Evolutionary conservation across 1,284 basidiomycete species (phyloP), one percentile per base, ranked within the genome.

Genomic region (Phenoliferia sp.): DNA sequence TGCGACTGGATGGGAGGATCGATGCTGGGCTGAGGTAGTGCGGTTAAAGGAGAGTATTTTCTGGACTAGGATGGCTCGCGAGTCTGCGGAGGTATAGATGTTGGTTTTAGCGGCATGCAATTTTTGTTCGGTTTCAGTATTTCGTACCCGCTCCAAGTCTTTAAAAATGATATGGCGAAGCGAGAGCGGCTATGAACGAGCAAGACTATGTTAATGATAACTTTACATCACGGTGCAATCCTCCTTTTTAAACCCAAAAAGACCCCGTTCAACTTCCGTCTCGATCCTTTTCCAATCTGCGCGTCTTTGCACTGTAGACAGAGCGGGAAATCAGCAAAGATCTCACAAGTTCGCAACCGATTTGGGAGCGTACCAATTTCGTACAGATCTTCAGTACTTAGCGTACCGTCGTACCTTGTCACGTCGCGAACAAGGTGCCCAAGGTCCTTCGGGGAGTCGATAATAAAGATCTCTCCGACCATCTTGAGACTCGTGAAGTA

Each of bases 241-340:
- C 33, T 75, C 71, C 16, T 73, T 64, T 17, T 73, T 73, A 44
- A 76, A 65, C 5, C 72, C 74, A 56, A 73, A 76, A 35, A 76
- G 54, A 33, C 69, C 88, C 82, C 94, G 93, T 81, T 96, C 93
- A 55, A 96, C 94, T 22, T 86, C 88, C 79, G 92, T 94, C 78
- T 96, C 92, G 71, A 96, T 96, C 81, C 90, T 92, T 81, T 95
- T 94, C 94, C 94, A 96, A 79, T 97, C 94, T 5, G 90, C 89
- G 50, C 94, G 84, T 19, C 93, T 82, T 62, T 76, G 71, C 0
- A 76, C 69, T 67, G 69, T 1, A 19, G 9, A 44, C 17, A 22
- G 15, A 31, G 22, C 3, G 26, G 32, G 1, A 19, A 36, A 19
- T 36, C 44, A 64, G 44, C 61, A 26, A 0, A 32, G 22, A 61